Percentiles rank a stretch among this genome's conserved stretches.
Conservation (phyloP, 768 basidiomycete species). For the Flagelloscypha sp. region DNA sequence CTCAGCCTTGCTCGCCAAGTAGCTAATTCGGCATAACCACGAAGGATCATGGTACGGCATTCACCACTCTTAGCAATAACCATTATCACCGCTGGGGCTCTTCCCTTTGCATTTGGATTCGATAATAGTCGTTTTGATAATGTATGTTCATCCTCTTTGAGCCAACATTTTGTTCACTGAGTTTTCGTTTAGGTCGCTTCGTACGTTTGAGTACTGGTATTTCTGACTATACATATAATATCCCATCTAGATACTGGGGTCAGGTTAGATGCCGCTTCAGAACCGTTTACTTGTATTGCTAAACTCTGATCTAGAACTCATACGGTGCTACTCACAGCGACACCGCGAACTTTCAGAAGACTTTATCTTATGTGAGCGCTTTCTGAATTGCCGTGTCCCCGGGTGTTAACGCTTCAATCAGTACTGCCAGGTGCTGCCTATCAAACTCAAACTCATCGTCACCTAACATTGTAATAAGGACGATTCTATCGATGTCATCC, state of each 20-base stretch:
- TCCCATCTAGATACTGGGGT: slow-evolving; percentile 53
- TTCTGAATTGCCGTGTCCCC: slow-evolving; percentile 1
- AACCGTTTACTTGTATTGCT: too few relatives aligned
- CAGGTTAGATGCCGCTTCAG: too few relatives aligned
- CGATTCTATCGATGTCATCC: slow-evolving; percentile 59
- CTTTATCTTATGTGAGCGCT: slow-evolving; percentile 31
- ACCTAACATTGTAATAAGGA: slow-evolving; percentile 31
- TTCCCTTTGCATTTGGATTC: slow-evolving; percentile 28
- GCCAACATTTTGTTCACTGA: slow-evolving; percentile 3
- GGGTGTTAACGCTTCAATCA: slow-evolving; percentile 5
- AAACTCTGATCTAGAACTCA: too few relatives aligned
- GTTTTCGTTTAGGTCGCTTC: slow-evolving; percentile 39
- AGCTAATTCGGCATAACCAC: too few relatives aligned
- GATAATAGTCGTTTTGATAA: slow-evolving; percentile 57
- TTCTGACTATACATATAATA: slow-evolving; percentile 1
- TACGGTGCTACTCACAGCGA: slow-evolving; percentile 52
- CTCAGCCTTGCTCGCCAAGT: too few relatives aligned
- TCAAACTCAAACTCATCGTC: too few relatives aligned
- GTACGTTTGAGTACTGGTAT: slow-evolving; percentile 23
- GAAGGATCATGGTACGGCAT: too few relatives aligned
- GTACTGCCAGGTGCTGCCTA: too few relatives aligned
- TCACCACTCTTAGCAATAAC: too few relatives aligned
- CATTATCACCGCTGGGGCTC: too few relatives aligned
- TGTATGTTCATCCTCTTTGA: slow-evolving; percentile 26
- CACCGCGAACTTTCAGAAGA: slow-evolving; percentile 49